Evolutionary conservation across 2,329 filamentous ascomycete species (phyloP).

Genomic region (Parascedosporium putredinis): DNA sequence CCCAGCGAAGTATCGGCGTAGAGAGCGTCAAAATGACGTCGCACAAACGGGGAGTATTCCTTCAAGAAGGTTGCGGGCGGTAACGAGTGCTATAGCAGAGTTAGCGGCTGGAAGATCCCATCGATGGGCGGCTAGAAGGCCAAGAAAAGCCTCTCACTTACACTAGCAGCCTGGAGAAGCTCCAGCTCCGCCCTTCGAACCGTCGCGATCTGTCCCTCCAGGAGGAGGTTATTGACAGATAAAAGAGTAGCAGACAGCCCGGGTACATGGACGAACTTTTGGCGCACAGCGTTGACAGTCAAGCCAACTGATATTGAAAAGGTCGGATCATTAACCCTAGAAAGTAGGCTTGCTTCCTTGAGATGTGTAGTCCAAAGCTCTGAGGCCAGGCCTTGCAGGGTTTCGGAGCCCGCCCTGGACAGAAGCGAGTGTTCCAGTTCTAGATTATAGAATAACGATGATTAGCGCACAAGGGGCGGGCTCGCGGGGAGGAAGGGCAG

Average conservation of each 20-base stretch:
- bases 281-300: slow-evolving; percentile 26
- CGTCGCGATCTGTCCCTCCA: slow-evolving; percentile 25
- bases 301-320: slow-evolving; percentile 25
- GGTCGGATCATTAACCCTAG: slow-evolving; percentile 17
- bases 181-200: slow-evolving; percentile 40
- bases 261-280: slow-evolving; percentile 21
- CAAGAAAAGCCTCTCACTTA: slow-evolving; percentile 16
- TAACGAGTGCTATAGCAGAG: neutral
- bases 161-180: slow-evolving; percentile 39
- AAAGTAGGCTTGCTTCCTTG: slow-evolving; percentile 15
- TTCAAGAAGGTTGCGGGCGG: slow-evolving; percentile 16
- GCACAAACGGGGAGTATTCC: slow-evolving; percentile 29
- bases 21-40: slow-evolving; percentile 31
- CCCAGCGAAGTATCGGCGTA: slow-evolving; percentile 19
- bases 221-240: slow-evolving; percentile 24
- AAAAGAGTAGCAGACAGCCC: slow-evolving; percentile 23
- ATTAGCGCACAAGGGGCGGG: neutral
- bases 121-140: neutral
- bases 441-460: slow-evolving; percentile 14
- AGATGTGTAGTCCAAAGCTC: slow-evolving; percentile 31
- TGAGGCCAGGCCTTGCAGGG: slow-evolving; percentile 26
- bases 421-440: slow-evolving; percentile 33
- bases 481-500: neutral
- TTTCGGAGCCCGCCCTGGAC: slow-evolving; percentile 14
- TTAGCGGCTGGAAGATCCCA: neutral